Evolutionary conservation across 2,329 filamentous ascomycete genomes (phyloP).

Genomic region (Aureobasidium mangrovei): DNA sequence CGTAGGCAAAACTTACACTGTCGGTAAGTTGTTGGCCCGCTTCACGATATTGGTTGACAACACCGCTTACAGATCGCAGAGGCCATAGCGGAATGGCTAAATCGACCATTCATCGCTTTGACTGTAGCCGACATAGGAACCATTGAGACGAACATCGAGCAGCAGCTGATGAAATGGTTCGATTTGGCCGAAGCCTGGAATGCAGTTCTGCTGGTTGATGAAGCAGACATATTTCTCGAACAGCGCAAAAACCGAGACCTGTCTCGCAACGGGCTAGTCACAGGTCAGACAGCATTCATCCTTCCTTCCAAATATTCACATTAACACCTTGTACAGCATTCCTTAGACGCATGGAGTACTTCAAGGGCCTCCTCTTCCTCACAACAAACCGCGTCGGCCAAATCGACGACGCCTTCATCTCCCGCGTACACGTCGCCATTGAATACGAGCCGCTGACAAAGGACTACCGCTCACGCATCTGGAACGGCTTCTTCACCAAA

Average conservation of each 20-base stretch:
- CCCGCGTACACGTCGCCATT: slow-evolving; percentile 28
- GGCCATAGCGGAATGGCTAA: slow-evolving; percentile 16
- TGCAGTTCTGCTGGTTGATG: slow-evolving; percentile 30
- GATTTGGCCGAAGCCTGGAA: slow-evolving; percentile 20
- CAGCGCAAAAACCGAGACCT: slow-evolving; percentile 17
- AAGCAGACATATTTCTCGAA: slow-evolving; percentile 31
- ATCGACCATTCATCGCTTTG: slow-evolving; percentile 18
- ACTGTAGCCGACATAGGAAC: slow-evolving; percentile 19
- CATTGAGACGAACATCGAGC: slow-evolving; percentile 15
- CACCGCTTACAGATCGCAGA: slow-evolving; percentile 18
- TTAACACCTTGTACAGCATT: slow-evolving; percentile 21
- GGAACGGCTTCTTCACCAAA: slow-evolving; percentile 14
- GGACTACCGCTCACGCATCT: slow-evolving; percentile 22
- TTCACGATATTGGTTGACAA: too few relatives aligned
- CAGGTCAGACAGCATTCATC: background rate
- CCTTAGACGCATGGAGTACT: slow-evolving; percentile 32
- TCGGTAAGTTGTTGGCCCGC: slow-evolving; percentile 15
- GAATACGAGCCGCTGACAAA: slow-evolving; percentile 25
- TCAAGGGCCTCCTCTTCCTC: slow-evolving; percentile 31
- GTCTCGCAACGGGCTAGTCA: slow-evolving; percentile 20
- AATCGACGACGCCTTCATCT: slow-evolving; percentile 31
- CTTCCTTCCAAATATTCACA: background rate
- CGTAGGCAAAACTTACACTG: slow-evolving; percentile 22
- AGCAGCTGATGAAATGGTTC: slow-evolving; percentile 17
- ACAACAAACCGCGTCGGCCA: slow-evolving; percentile 30